Evolutionary conservation across 148 eudicot species (phyloP), one percentile per base, ranked within the genome.

Genomic region (Chenopodium berlandieri): DNA sequence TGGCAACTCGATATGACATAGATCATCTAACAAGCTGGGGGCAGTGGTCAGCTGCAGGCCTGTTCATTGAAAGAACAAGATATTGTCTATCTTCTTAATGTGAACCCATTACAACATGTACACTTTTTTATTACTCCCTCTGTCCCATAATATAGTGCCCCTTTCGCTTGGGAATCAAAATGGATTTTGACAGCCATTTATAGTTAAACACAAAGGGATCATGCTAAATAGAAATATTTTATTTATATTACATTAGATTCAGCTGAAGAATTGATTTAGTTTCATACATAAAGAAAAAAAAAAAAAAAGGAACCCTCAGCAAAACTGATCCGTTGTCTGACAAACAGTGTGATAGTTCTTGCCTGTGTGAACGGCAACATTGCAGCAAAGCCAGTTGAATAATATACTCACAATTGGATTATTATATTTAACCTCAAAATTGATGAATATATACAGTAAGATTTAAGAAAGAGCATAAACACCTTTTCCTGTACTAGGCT

Each of bases 1-100:
- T 94, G 64, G 81, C 82, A 73, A 88, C 93, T 88, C 84, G 90
- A 46, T 83, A 89, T 81, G 91, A 90, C 76, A 64, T 76, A 48
- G 77, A 74, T 72, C 70, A 71, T 48, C 79, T 85, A 66, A 79
- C 84, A 77, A 83, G 72, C 77, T 81, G 85, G 79, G 44, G 88
- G 82, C n/a, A 81, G 47, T 73, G 79, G 72, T 32, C 85, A 79
- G 73, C 70, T 86, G 71, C 81, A 76, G 22, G 25, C 83, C 37
- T 40, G 66, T 79, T 81, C 73, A 77, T 16, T 78, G 71, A 87
- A 78, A 79, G 85, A 75, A 82, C 90, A 88, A 88, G 96, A 93
- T 93, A 89, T 58, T n/a, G n/a, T 65, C 37, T 27, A 67, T 67
- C 46, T 64, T 4, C 56, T 79, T 44, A 22, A 47, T 71, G 4